Conservation (phyloP, 441 rosid species). For the Jatropha multifida region DNA sequence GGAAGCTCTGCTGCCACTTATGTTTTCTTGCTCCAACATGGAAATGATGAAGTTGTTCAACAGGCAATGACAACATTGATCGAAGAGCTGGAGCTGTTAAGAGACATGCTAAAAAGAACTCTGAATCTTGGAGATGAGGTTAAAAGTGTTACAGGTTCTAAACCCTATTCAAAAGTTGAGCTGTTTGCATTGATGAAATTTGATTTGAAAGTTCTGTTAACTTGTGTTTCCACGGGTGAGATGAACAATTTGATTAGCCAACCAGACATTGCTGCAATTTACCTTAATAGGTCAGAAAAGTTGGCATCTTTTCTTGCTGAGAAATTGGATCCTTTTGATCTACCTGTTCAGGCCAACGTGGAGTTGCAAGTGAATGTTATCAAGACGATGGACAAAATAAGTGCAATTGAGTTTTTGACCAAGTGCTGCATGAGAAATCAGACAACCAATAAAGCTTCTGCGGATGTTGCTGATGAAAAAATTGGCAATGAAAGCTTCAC, state of each 20-base stretch:
- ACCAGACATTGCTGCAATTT: conserved; percentile 59
- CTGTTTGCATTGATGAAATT: conserved; percentile 73
- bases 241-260: conserved; percentile 49
- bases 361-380: conserved; percentile 84
- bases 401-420: conserved; percentile 71
- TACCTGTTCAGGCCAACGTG: conserved; percentile 46
- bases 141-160: conserved; percentile 32
- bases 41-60: conserved; percentile 77
- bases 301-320: conserved; percentile 63
- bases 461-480: conserved; percentile 43
- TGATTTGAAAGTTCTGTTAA: conserved; percentile 86
- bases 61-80: conserved; percentile 57
- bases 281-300: conserved; percentile 70
- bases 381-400: conserved; percentile 64
- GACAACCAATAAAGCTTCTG: conserved; percentile 29
- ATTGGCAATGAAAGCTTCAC: conserved; percentile 24
- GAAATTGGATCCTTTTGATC: conserved; percentile 74
- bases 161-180: conserved; percentile 63
- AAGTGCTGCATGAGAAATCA: conserved; percentile 46
- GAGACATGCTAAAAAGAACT: conserved; percentile 51
- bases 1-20: conserved; percentile 93
- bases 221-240: conserved; percentile 61
- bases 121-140: conserved; percentile 40
- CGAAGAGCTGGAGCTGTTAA: conserved; percentile 70
- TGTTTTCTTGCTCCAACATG: conserved; percentile 93